phyloP scores from a whole-genome alignment of 108 stramenopile genomes.

The Pseudonitzschia multiseries region DNA sequence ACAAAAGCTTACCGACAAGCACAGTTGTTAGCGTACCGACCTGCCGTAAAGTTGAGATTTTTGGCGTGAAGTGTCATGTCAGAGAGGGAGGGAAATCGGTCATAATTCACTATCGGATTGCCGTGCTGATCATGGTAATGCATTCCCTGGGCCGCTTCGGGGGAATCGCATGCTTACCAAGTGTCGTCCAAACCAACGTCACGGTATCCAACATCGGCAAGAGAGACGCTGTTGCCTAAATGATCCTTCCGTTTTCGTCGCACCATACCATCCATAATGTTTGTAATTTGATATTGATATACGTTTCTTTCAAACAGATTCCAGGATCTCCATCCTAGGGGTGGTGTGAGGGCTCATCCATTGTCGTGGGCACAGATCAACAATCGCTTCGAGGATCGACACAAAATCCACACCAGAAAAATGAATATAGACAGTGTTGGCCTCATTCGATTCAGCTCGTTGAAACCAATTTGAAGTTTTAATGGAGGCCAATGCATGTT shows the following conservation, averaged over 20 bases:
- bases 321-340: slow-evolving; percentile 41
- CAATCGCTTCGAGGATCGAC: neutral
- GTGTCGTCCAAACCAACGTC: slow-evolving; percentile 55
- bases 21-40: slow-evolving; percentile 59
- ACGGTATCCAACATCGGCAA: slow-evolving; percentile 45
- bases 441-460: neutral
- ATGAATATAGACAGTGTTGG: neutral
- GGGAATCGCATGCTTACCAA: slow-evolving; percentile 39
- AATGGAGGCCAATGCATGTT: too few relatives aligned
- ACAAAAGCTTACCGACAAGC: slow-evolving; percentile 22
- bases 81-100: slow-evolving; percentile 35
- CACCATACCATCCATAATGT: slow-evolving; percentile 40
- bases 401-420: neutral
- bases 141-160: slow-evolving; percentile 14
- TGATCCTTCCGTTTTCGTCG: slow-evolving; percentile 20
- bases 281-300: slow-evolving; percentile 23
- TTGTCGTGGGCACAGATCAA: slow-evolving; percentile 27
- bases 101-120: slow-evolving; percentile 36
- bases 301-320: slow-evolving; percentile 29
- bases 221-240: slow-evolving; percentile 18
- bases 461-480: too few relatives aligned
- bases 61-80: slow-evolving; percentile 43
- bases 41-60: slow-evolving; percentile 42
- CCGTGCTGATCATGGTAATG: slow-evolving; percentile 42
- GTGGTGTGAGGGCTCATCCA: slow-evolving; percentile 37